Conservation (phyloP, 2,329 filamentous ascomycete genomes). For the Furcasterigmium furcatum region DNA sequence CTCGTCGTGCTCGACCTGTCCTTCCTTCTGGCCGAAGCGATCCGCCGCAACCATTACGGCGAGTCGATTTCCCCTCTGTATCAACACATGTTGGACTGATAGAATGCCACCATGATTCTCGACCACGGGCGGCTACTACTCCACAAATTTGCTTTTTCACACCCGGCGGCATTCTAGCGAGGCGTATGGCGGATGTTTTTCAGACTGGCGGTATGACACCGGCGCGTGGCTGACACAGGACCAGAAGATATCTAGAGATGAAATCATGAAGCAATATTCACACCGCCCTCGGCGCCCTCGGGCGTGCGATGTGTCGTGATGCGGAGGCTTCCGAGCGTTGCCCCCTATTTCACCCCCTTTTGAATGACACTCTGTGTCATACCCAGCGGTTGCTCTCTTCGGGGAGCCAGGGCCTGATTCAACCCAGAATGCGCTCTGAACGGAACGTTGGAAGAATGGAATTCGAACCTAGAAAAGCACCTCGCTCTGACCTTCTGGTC, state of each 20-base stretch:
- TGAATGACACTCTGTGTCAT: background rate
- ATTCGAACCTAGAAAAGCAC: conserved; percentile 32
- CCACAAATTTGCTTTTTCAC: too few species aligned
- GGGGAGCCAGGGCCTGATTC: conserved; percentile 70
- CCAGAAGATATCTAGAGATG: background rate
- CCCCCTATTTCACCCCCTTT: background rate
- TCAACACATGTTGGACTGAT: conserved; percentile 60
- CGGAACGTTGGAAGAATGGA: conserved; percentile 76
- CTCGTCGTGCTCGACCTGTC: conserved; percentile 87
- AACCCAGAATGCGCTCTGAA: conserved; percentile 70
- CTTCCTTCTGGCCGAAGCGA: conserved; percentile 83
- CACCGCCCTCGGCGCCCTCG: background rate
- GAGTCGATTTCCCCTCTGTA: conserved; percentile 74
- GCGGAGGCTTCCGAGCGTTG: background rate
- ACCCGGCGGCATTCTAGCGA: conserved; percentile 22
- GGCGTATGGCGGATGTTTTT: conserved; percentile 24
- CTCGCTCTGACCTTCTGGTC: conserved; percentile 23
- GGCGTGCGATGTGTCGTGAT: background rate
- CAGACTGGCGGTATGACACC: background rate
- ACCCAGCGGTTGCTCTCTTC: conserved; percentile 41
- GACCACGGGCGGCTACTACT: too few species aligned
- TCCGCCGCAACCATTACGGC: conserved; percentile 93
- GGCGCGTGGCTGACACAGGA: background rate
- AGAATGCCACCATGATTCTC: background rate
- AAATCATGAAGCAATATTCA: background rate